Evolutionary conservation across 306 rosid species (phyloP).

Genomic region (Purshia tridentata): DNA sequence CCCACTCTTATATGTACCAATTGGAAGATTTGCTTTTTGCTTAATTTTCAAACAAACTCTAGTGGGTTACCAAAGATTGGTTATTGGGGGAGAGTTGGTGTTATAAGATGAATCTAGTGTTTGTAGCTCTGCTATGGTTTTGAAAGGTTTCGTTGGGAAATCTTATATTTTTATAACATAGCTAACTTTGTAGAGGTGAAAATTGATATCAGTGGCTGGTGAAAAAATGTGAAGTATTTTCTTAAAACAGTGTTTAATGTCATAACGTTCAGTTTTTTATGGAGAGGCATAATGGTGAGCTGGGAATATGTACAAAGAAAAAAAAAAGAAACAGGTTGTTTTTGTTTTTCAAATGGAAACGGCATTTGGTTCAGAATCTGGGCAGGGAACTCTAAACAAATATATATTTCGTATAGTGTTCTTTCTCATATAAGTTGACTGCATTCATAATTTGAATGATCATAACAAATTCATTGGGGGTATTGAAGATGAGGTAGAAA

Average conservation of each 20-base stretch:
- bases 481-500: slow-evolving; percentile 2
- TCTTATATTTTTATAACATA: background rate
- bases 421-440: background rate
- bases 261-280: background rate
- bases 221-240: background rate
- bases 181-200: background rate
- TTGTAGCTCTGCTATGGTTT: background rate
- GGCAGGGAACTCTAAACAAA: background rate
- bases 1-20: background rate
- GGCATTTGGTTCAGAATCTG: background rate
- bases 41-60: no score
- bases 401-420: background rate
- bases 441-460: background rate
- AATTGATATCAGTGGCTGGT: background rate
- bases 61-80: background rate
- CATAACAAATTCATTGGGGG: background rate
- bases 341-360: background rate
- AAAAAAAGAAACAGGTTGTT: background rate
- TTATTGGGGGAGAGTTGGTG: background rate
- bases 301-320: background rate
- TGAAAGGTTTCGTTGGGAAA: background rate
- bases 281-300: background rate
- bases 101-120: background rate
- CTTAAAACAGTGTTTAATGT: background rate
- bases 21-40: background rate